Base-by-base conservation (phyloP, 2,329 filamentous ascomycete species). In the Cryphonectria carpinicola region DNA sequence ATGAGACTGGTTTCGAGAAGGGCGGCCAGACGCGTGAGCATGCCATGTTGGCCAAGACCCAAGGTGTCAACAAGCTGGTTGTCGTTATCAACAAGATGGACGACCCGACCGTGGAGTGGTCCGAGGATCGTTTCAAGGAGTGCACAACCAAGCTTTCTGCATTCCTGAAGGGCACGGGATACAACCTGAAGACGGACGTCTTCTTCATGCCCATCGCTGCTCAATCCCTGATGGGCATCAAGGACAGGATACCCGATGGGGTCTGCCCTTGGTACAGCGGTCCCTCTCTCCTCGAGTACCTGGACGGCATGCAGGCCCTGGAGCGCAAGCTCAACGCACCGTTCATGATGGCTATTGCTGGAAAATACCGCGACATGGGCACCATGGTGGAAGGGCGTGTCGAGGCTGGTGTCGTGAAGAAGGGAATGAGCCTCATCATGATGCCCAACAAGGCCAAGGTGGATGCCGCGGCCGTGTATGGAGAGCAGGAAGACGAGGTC, bases 51-150 rank as follows among this genome's bases (percentile, higher is more conserved):
- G 97, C 97, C 76, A 97, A 98, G 84, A 99, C 97, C 0, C 95
- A 97, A 80, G 96, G 96, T 82, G 96, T 99, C 72, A 97, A 97
- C 87, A 98, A 98, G 84, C 88, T 99, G 69, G 87, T 98, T 62
- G 91, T 99, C 41, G 96, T 88, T 67, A 95, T 98, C 80, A 99
- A 99, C 89, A 99, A 99, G 87, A 99, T 99, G 97, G 96, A 99
- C 79, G 96, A 99, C 80, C 86, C 92, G 14, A 99, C 96, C 3
- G 97, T 99, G 66, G 89, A 97, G 78, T 99, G 97, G 97, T 96
- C 93, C 68, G 90, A 98, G 77, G 93, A 93, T 56, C 91, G 96
- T 70, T 99, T 94, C 85, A 91, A 93, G 78, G 96, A 99, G 83
- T 99, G 96, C 82, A 95, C 90, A 4, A 90, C 90, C 75, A 99